These are phyloP conservation scores for Juglanconis oblonga DNA, from an alignment of 2,329 filamentous ascomycete genomes.

Conservation along the genomic window DNA sequence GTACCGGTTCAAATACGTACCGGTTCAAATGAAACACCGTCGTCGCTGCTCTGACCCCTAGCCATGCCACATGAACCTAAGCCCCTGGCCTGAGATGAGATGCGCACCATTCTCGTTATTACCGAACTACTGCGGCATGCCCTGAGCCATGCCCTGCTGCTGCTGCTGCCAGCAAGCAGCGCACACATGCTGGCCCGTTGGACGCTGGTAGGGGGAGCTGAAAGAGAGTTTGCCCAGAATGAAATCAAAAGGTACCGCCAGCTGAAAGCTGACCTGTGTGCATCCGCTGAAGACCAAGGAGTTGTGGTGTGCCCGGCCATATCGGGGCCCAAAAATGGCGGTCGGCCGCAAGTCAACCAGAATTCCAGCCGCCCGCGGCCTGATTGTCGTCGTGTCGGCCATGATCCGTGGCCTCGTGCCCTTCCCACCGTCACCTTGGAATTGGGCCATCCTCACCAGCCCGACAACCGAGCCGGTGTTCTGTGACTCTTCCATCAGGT, in stretches of 20 bases:
- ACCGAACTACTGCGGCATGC: not conserved
- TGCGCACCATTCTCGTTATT: conserved; percentile 18
- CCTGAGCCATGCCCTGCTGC: no score
- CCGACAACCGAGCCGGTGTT: not conserved
- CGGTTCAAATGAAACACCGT: conserved; percentile 16
- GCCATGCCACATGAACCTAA: not conserved
- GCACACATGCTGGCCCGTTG: not conserved
- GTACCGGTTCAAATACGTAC: no score
- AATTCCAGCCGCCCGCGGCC: not conserved
- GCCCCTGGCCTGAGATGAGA: conserved; percentile 13
- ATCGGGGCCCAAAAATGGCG: conserved; percentile 7
- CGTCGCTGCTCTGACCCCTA: conserved; percentile 5
- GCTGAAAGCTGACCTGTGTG: no score
- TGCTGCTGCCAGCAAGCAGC: not conserved
- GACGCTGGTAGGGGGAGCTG: not conserved
- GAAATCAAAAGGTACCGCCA: no score
- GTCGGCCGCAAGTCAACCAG: conserved; percentile 1
- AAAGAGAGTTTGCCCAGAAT: not conserved
- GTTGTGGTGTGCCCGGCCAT: not conserved
- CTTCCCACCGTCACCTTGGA: not conserved
- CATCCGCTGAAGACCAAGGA: not conserved
- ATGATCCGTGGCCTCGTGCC: conserved; percentile 12
- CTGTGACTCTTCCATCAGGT: conserved; percentile 1
- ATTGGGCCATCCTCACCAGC: not conserved
- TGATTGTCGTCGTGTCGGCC: conserved; percentile 11